Evolutionary conservation across 352 stramenopile genomes (phyloP), one percentile per base, ranked within the genome.

Genomic region (Peronospora farinosa): DNA sequence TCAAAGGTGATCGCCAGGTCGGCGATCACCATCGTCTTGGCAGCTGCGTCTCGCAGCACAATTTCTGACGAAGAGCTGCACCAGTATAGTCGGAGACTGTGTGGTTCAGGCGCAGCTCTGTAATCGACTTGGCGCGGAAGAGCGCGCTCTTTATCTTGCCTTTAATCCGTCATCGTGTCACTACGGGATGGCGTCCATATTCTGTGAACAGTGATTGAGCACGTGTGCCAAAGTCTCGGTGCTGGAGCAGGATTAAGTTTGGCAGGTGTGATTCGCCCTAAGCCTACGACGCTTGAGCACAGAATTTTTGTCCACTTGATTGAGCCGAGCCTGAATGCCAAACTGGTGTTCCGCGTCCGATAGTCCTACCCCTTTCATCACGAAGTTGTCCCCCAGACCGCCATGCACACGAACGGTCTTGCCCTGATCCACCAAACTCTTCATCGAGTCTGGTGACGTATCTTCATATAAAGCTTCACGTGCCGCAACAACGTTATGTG

Each of bases 401-500:
- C 45, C 45, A 15, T 51, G 45, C 3, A 28, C 35, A 3, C 45
- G 45, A 12, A 37, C 33, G 7, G 35, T 54, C 11, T 47, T 46
- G 16, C 36, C 37, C 7, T 53, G 46, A 13, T 27, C 23, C 11
- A 31, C 19, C 25, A 46, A 2, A n/a, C 15, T 10, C 37, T 38
- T 39, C 35, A 46, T 9, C n/a, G 23, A 11, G 23, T 46, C 23
- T 33, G 25, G 37, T 46, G 46, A 9, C 27, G 25, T 8, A 46
- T 32, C 25, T 53, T 53, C 23, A 46, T 30, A 15, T 53, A 23
- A 2, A 51, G 7, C 19, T 53, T 45, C 11, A 60, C 25, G n/a
- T 60, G 37, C 15, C 30, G 36, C 25, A 53, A 15, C 8, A 58
- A 36, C 0, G 43, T 51, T 23, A 40, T 42, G 44, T 51, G 43